Percentiles rank a stretch among this genome's conserved stretches.
phyloP scores from a whole-genome alignment of 345 rosid genomes.

The Bretschneidera sinensis region DNA sequence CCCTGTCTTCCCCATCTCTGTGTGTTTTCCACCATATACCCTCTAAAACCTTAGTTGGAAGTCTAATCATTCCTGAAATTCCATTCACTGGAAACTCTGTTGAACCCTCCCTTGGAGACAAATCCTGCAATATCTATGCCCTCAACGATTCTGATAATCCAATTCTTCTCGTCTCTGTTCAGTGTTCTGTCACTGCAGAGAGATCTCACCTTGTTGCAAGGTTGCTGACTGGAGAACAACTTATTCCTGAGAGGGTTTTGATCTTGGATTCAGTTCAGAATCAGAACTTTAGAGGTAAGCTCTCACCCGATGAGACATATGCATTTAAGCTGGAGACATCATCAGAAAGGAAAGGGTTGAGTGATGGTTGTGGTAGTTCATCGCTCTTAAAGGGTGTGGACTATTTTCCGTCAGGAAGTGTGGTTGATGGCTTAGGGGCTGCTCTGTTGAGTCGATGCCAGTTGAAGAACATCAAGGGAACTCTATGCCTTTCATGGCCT shows the following conservation, averaged over 20 bases:
- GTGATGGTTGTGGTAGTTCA: slow-evolving; percentile 19
- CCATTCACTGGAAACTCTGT: slow-evolving; percentile 56
- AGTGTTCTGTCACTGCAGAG: slow-evolving; percentile 59
- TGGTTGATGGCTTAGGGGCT: slow-evolving; percentile 81
- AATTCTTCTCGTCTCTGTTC: slow-evolving; percentile 53
- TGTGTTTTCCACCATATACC: slow-evolving; percentile 46
- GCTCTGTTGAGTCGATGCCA: slow-evolving; percentile 74
- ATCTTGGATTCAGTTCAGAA: slow-evolving; percentile 75
- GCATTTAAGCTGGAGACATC: slow-evolving; percentile 83
- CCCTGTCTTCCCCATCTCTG: slow-evolving; percentile 69
- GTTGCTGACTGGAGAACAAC: slow-evolving; percentile 57
- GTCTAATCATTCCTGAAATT: slow-evolving; percentile 73
- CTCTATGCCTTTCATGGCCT: slow-evolving; percentile 78
- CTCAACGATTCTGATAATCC: slow-evolving; percentile 30
- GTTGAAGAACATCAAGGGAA: slow-evolving; percentile 65
- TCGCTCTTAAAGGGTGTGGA: slow-evolving; percentile 48
- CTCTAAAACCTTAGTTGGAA: slow-evolving; percentile 63
- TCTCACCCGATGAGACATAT: slow-evolving; percentile 61
- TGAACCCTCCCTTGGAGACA: slow-evolving; percentile 68
- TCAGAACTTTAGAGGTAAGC: slow-evolving; percentile 73
- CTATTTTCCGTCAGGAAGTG: slow-evolving; percentile 87
- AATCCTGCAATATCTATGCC: slow-evolving; percentile 74
- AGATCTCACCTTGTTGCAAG: slow-evolving; percentile 66
- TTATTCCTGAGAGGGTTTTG: slow-evolving; percentile 65
- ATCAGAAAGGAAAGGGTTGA: slow-evolving; percentile 41